These are phyloP conservation scores for Trichoderma afroharzianum DNA, from an alignment of 2,329 filamentous ascomycete genomes.

Conservation along the genomic window DNA sequence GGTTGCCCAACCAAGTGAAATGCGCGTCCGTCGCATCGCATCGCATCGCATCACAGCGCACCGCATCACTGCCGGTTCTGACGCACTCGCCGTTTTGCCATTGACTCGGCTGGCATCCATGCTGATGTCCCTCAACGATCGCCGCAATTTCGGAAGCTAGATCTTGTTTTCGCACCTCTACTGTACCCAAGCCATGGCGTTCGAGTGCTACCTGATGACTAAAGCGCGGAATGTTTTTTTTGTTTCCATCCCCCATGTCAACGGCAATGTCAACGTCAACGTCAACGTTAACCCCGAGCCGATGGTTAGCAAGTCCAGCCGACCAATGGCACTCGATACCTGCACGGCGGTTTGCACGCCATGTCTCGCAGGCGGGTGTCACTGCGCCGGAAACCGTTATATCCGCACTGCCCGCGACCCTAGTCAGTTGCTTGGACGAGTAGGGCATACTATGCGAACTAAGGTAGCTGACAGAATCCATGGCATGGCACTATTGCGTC, in stretches of 20 bases:
- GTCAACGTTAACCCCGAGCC: neutral
- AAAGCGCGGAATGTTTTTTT: neutral
- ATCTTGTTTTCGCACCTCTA: neutral
- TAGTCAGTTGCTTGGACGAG: neutral
- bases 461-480: neutral
- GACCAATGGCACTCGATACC: slow-evolving; percentile 13
- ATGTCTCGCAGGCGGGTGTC: slow-evolving; percentile 11
- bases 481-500: neutral
- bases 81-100: neutral
- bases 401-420: neutral
- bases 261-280: neutral
- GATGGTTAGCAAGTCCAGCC: neutral
- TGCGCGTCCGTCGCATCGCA: neutral
- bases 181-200: neutral
- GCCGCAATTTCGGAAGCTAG: neutral
- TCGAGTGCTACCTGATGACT: neutral
- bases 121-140: neutral
- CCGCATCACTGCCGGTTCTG: neutral
- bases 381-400: slow-evolving; percentile 1
- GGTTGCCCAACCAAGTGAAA: neutral
- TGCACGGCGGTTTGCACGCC: neutral
- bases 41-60: neutral
- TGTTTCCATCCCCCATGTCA: neutral
- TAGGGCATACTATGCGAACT: slow-evolving; percentile 2
- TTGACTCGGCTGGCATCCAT: neutral